Percentiles rank a stretch among this genome's conserved stretches.
Evolutionary conservation across 75 land plant genomes (phyloP).

Genomic region (Sequoia sempervirens): DNA sequence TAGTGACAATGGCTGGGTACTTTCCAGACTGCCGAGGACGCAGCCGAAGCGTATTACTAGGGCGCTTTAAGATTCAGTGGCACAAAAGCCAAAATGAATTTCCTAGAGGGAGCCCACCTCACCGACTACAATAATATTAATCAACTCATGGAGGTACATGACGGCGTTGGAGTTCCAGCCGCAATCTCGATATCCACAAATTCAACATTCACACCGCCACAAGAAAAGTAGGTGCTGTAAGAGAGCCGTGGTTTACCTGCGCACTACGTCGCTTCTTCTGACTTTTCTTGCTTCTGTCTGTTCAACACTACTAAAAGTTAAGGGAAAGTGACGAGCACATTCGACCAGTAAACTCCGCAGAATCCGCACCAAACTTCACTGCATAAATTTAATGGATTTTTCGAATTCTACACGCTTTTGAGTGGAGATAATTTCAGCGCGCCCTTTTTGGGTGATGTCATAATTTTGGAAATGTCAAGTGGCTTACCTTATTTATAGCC

Average conservation of each 20-base stretch:
- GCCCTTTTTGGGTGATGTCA: too few relatives aligned
- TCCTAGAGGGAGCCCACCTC: not conserved
- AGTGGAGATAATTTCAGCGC: too few relatives aligned
- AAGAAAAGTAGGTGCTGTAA: not conserved
- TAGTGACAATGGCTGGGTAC: constrained; percentile 2
- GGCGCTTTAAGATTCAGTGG: not conserved
- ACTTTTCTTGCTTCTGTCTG: too few relatives aligned
- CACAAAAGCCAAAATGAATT: not conserved
- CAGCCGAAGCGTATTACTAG: not conserved
- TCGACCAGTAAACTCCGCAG: too few relatives aligned
- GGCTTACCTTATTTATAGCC: too few relatives aligned
- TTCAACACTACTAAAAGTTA: too few relatives aligned
- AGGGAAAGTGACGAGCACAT: too few relatives aligned
- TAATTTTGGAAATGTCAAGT: too few relatives aligned
- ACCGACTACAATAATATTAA: too few relatives aligned
- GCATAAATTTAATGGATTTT: too few relatives aligned
- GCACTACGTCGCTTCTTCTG: not conserved
- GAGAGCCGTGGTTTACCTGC: not conserved
- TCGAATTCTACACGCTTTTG: too few relatives aligned
- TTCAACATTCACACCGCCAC: not conserved
- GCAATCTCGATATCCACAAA: not conserved
- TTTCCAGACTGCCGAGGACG: not conserved
- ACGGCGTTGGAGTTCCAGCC: not conserved
- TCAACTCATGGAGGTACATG: not conserved
- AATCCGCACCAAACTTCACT: too few relatives aligned